phyloP scores from a whole-genome alignment of 805 yeast genomes.

The Candida michaelii region DNA sequence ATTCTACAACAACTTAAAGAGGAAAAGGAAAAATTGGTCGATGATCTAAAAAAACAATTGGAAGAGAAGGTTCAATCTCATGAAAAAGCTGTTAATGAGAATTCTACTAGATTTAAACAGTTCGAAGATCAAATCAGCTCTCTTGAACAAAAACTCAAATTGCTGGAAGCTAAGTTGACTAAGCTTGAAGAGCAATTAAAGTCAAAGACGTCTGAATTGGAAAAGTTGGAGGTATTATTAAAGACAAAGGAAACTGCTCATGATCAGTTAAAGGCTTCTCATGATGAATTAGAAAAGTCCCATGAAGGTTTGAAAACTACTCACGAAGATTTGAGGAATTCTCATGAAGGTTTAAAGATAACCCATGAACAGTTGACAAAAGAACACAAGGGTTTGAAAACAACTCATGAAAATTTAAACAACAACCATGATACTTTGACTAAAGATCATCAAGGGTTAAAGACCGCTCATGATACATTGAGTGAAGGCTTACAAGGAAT shows the following conservation, averaged over 20 bases:
- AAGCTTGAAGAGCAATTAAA: background rate
- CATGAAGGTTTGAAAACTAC: background rate
- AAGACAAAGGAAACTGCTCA: background rate
- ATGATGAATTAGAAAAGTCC: background rate
- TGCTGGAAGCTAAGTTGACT: background rate
- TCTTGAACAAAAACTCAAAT: background rate
- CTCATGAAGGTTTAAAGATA: background rate
- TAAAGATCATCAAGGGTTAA: slow-evolving; percentile 1
- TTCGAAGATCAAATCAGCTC: background rate
- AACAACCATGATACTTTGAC: background rate
- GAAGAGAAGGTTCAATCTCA: slow-evolving; percentile 3
- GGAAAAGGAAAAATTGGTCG: slow-evolving; percentile 18
- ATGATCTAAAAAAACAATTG: background rate
- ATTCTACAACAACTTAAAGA: slow-evolving; percentile 11
- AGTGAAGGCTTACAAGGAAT: background rate
- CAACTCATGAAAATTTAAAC: background rate
- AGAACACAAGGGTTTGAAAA: background rate
- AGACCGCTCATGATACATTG: background rate
- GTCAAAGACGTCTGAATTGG: background rate
- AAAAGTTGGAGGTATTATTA: background rate
- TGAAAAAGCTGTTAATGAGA: background rate
- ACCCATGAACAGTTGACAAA: slow-evolving; percentile 1
- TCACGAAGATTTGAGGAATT: background rate
- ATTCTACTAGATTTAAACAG: slow-evolving; percentile 1
- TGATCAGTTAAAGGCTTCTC: background rate